Evolutionary conservation across 305 asterid species (phyloP), one percentile per base, ranked within the genome.

Genomic region (Fraxinus velutina): DNA sequence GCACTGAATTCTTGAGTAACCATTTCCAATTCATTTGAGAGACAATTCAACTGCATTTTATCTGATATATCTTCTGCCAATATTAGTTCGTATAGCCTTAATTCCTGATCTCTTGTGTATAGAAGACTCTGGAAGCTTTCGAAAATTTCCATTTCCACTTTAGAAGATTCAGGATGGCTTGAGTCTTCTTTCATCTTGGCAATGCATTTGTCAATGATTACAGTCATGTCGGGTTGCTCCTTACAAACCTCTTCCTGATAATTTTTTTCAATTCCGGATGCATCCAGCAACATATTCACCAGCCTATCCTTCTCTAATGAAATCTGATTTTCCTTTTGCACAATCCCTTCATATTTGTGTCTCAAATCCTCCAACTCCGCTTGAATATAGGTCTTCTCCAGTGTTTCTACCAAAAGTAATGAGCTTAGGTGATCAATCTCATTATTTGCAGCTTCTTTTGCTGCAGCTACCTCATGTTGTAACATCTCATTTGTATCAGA

Each of bases 71-170:
- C 93, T 87, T 93, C 98, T 83, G 89, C 97, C 75, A 90, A 78
- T 71, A 94, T 85, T 73, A 86, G 86, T 88, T 84, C 86, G 86
- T 84, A 89, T 22, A 96, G 86, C 82, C 83, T 86, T 89, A 89
- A 79, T 83, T 94, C 97, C 88, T 84, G 91, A 85, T 91, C 89
- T 83, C 89, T 88, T 75, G 90, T 80, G 86, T 92, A 96, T 66
- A 94, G 87, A 87, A 87, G 92, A 87, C 89, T 83, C 85, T 89
- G 92, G 83, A 94, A 84, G 73, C 80, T 89, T 84, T 92, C 96
- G 60, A 89, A 82, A 50, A 75, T 77, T 85, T 89, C 94, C 10
- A 47, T 50, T 77, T 85, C 89, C 71, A 73, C 83, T 66, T 79
- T 90, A 88, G 93, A 84, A 19, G 88, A 84, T 81, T 88, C 90